Base-by-base conservation (phyloP, 352 stramenopile genomes). In the Elongisporangium undulatum region DNA sequence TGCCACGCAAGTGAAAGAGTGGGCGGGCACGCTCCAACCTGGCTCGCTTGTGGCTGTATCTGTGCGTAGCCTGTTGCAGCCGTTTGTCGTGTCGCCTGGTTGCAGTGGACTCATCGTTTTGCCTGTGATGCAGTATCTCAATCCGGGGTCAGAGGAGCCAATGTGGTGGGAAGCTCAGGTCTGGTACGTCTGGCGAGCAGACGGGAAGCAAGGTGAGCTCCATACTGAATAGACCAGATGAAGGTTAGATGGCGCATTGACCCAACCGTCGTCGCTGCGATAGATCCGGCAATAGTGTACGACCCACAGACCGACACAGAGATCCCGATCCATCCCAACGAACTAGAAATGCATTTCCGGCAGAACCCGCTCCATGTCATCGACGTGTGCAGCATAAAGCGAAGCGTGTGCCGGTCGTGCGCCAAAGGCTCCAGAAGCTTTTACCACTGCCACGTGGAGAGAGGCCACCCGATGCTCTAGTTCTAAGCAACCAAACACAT, bases 131-230 rank as follows among this genome's bases (percentile, higher is more conserved):
- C 55, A 93, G 84, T 94, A 91, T 62, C 73, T 84, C 41, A 89
- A 94, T 49, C 64, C 66, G 50, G 84, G 72, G n/a, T 84, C 78
- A 2, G 55, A 69, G 1, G 79, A 94, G 52, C 68, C 78, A 0
- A 77, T 69, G 21, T 94, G 82, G 82, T 94, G 85, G 85, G 82
- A 94, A 56, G 85, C 85, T 1, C 85, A 94, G 58, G 82, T 83
- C n/a, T 94, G 85, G 85, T 92, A 94, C 57, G 60, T 87, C 10
- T 94, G 85, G 85, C 72, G 78, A 50, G 76, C 76, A 9, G 77
- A 86, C 16, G 82, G 81, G 5, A 75, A 77, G 38, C 64, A 81
- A 73, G 68, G 84, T 91, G 50, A 68, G 69, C 13, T 51, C 41
- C 17, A 21, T 53, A 53, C 21, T 62, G 26, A 26, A 38, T 39